Conservation (phyloP, 371 early-diverging fungal species). For the Syncephalastrum contaminatum region DNA sequence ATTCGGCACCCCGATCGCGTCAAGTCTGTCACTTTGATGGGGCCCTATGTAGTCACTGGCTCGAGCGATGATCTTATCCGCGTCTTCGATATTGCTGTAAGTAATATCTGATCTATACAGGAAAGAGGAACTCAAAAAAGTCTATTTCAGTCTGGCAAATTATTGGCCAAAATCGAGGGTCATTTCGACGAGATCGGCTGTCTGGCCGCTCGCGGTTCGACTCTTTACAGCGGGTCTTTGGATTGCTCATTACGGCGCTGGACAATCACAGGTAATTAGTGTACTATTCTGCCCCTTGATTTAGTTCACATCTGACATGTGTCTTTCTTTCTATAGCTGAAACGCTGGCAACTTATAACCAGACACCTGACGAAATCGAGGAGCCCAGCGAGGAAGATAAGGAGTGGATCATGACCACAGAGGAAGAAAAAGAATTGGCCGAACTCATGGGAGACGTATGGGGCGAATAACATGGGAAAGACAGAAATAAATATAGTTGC, state of each 20-base stretch:
- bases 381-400: slow-evolving; percentile 18
- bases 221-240: slow-evolving; percentile 69
- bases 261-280: slow-evolving; percentile 54
- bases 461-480: not conserved
- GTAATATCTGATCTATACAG: slow-evolving; percentile 13
- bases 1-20: slow-evolving; percentile 83
- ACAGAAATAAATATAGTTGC: no score
- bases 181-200: slow-evolving; percentile 83
- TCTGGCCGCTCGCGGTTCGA: slow-evolving; percentile 51
- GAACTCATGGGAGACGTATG: slow-evolving; percentile 68
- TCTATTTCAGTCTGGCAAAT: slow-evolving; percentile 62
- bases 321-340: no score
- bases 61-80: slow-evolving; percentile 80
- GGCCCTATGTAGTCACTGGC: slow-evolving; percentile 73
- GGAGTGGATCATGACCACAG: slow-evolving; percentile 14
- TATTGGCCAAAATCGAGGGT: slow-evolving; percentile 64
- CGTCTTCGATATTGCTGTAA: slow-evolving; percentile 81
- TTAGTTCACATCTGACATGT: no score
- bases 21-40: slow-evolving; percentile 62
- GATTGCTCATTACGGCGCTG: slow-evolving; percentile 81
- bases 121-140: slow-evolving; percentile 1
- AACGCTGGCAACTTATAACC: no score
- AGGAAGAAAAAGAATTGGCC: slow-evolving; percentile 49
- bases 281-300: slow-evolving; percentile 3
- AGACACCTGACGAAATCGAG: no score